These are phyloP conservation scores for Pseudofabraea citricarpa DNA, from an alignment of 2,329 filamentous ascomycete genomes.

Conservation along the genomic window DNA sequence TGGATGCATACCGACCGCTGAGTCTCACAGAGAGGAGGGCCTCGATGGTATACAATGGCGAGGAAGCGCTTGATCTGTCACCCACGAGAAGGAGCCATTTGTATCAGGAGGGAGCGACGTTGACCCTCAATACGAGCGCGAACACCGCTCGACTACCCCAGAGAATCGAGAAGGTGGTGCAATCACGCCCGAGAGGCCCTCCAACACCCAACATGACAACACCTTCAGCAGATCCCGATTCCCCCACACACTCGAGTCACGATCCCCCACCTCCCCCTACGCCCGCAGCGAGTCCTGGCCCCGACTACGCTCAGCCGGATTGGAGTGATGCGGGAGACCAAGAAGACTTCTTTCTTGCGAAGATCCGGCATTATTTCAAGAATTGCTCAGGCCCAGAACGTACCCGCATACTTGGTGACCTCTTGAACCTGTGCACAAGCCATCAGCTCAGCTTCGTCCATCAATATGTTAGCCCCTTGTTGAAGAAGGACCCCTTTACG, in stretches of 20 bases:
- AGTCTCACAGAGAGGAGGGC: conserved; percentile 59
- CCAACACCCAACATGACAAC: conserved; percentile 65
- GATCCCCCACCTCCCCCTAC: conserved; percentile 59
- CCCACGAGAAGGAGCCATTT: conserved; percentile 14
- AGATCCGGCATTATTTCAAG: conserved; percentile 76
- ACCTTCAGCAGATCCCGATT: conserved; percentile 57
- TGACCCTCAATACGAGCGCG: conserved; percentile 46
- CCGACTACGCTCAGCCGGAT: conserved; percentile 57
- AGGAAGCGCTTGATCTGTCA: conserved; percentile 37
- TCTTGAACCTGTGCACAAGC: conserved; percentile 91
- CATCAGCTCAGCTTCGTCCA: conserved; percentile 94
- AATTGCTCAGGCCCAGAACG: conserved; percentile 71
- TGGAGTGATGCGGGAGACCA: conserved; percentile 75
- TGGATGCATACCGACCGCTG: conserved; percentile 39
- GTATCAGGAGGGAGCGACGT: conserved; percentile 17
- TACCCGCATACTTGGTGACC: conserved; percentile 76
- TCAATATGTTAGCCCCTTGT: conserved; percentile 85
- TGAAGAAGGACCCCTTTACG: conserved; percentile 96
- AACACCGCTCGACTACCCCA: conserved; percentile 29
- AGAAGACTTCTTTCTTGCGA: conserved; percentile 77
- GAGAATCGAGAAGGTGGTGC: conserved; percentile 49
- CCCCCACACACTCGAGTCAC: conserved; percentile 28
- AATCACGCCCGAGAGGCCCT: conserved; percentile 49
- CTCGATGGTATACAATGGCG: conserved; percentile 44
- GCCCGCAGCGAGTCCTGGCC: conserved; percentile 60